phyloP scores from a whole-genome alignment of 1,284 basidiomycete species.

The Rhodofomes roseus region DNA sequence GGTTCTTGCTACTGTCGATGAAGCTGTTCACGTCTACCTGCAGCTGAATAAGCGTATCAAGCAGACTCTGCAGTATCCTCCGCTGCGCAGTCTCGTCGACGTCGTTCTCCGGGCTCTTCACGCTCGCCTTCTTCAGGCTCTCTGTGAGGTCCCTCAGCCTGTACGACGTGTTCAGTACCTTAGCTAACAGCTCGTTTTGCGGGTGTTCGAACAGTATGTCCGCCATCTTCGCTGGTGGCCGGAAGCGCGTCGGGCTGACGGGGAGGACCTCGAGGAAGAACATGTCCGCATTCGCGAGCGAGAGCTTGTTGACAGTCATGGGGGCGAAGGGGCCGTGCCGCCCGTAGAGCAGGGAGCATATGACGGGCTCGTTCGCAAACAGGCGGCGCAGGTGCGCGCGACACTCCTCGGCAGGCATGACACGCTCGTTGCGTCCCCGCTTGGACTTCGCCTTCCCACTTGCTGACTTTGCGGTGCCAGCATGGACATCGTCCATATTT shows the following conservation, averaged over 20 bases:
- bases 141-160: conserved; percentile 78
- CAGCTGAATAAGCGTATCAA: conserved; percentile 85
- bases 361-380: conserved; percentile 79
- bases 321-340: conserved; percentile 85
- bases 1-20: conserved; percentile 97
- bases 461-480: conserved; percentile 50
- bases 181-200: conserved; percentile 92
- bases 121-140: conserved; percentile 58
- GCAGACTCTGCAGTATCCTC: conserved; percentile 65
- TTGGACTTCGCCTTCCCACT: conserved; percentile 75
- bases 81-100: conserved; percentile 56
- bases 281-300: conserved; percentile 84
- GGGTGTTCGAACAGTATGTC: conserved; percentile 95
- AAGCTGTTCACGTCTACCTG: conserved; percentile 97
- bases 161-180: conserved; percentile 81
- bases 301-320: conserved; percentile 50
- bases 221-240: conserved; percentile 90
- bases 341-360: conserved; percentile 89
- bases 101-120: conserved; percentile 46
- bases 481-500: not conserved
- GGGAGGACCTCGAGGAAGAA: conserved; percentile 96
- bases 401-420: conserved; percentile 89
- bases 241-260: conserved; percentile 93
- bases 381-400: conserved; percentile 89
- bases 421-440: conserved; percentile 82